Evolutionary conservation across 805 yeast species (phyloP).

Genomic region (Maudiozyma pseudohumilis): DNA sequence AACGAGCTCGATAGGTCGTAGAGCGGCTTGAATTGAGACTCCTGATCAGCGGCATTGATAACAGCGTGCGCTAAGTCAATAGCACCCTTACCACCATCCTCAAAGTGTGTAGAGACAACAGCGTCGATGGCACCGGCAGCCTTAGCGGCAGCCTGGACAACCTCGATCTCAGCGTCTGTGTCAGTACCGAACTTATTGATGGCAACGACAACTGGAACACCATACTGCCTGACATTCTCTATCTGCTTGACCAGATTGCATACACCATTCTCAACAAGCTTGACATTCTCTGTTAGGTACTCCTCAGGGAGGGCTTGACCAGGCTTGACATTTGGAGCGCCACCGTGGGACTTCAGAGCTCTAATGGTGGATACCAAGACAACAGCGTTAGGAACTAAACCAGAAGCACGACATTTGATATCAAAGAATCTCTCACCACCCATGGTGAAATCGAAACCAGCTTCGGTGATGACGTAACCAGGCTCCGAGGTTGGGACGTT

Average conservation of each 20-base stretch:
- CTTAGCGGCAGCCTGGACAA: slow-evolving; percentile 68
- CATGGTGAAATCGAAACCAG: slow-evolving; percentile 98
- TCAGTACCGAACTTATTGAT: slow-evolving; percentile 83
- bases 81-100: slow-evolving; percentile 90
- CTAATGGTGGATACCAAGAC: slow-evolving; percentile 93
- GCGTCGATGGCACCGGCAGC: slow-evolving; percentile 94
- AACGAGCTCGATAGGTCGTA: slow-evolving; percentile 59
- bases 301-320: slow-evolving; percentile 79
- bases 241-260: slow-evolving; percentile 87
- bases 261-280: slow-evolving; percentile 67
- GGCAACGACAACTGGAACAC: slow-evolving; percentile 90
- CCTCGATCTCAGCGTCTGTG: slow-evolving; percentile 66
- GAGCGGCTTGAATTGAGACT: slow-evolving; percentile 46
- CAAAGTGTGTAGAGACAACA: slow-evolving; percentile 89
- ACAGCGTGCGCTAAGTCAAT: slow-evolving; percentile 76
- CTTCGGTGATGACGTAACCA: slow-evolving; percentile 94
- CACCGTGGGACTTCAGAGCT: slow-evolving; percentile 95
- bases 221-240: slow-evolving; percentile 70
- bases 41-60: slow-evolving; percentile 51
- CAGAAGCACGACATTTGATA: slow-evolving; percentile 90
- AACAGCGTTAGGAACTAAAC: slow-evolving; percentile 78
- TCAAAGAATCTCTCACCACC: slow-evolving; percentile 97
- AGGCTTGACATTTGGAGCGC: slow-evolving; percentile 94
- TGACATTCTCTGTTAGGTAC: slow-evolving; percentile 73
- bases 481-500: slow-evolving; percentile 26